Conservation (phyloP, 2,329 filamentous ascomycete genomes). For the Amylocarpus encephaloides region DNA sequence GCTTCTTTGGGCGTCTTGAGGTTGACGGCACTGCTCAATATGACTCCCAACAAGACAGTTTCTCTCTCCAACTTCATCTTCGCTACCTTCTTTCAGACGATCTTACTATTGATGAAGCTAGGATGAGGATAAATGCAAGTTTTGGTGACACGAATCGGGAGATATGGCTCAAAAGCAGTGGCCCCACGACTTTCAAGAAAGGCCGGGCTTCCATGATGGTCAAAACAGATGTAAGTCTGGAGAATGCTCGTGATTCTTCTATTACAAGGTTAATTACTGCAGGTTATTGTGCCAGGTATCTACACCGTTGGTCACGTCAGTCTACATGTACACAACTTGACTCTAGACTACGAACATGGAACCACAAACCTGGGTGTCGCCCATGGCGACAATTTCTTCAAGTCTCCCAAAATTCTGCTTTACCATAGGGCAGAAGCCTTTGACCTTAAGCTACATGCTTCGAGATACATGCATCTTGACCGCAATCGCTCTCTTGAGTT, state of each 20-base stretch:
- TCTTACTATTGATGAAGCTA: constrained; percentile 59
- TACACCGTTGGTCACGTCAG: constrained; percentile 71
- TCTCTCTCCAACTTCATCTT: constrained; percentile 62
- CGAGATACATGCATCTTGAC: constrained; percentile 71
- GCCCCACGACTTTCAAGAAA: constrained; percentile 40
- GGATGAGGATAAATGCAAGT: constrained; percentile 54
- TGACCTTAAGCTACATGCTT: constrained; percentile 58
- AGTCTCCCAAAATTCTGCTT: constrained; percentile 58
- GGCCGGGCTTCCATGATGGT: constrained; percentile 39
- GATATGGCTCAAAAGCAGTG: constrained; percentile 50
- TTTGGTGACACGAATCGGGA: constrained; percentile 55
- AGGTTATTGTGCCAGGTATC: constrained; percentile 63
- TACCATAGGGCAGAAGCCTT: constrained; percentile 67
- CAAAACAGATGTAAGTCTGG: constrained; percentile 38
- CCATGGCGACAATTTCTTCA: constrained; percentile 41
- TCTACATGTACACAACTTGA: constrained; percentile 56
- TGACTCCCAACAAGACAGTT: constrained; percentile 65
- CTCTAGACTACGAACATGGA: constrained; percentile 59
- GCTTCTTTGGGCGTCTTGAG: constrained; percentile 66
- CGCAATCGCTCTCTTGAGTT: constrained; percentile 73
- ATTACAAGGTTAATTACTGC: constrained; percentile 26
- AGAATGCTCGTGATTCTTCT: not conserved
- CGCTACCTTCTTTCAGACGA: constrained; percentile 67
- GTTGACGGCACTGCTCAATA: constrained; percentile 66
- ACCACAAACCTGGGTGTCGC: constrained; percentile 25